Percentiles rank a stretch among this genome's conserved stretches.
Evolutionary conservation across 2,329 filamentous ascomycete genomes (phyloP).

Genomic region (Ophiostoma triangulosporum): DNA sequence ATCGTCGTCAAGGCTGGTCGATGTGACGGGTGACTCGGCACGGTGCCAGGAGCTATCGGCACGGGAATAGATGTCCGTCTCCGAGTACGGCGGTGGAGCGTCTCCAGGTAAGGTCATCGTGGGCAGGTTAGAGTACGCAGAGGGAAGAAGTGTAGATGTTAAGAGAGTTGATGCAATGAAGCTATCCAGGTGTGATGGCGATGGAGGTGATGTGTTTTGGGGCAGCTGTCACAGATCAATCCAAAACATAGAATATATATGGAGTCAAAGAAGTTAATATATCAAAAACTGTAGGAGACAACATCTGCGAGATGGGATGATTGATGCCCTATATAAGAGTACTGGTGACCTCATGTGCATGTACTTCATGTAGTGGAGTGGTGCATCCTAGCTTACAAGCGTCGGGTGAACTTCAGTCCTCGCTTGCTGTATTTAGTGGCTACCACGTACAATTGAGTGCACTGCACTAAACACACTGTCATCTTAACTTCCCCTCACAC

Average conservation of each 20-base stretch:
- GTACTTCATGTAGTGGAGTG: too few species aligned
- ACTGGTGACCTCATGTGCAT: neutral
- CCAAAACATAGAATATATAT: too few species aligned
- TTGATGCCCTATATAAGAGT: neutral
- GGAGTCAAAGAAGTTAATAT: too few species aligned
- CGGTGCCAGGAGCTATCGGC: slow-evolving; percentile 19
- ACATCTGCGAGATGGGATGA: neutral
- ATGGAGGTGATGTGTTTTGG: too few species aligned
- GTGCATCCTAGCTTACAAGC: too few species aligned
- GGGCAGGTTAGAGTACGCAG: too few species aligned
- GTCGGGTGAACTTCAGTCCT: neutral
- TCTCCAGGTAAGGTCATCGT: neutral
- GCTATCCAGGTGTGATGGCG: neutral
- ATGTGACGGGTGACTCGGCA: neutral
- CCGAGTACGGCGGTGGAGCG: slow-evolving; percentile 42
- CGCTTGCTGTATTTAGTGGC: neutral
- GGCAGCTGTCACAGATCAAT: too few species aligned
- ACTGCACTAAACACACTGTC: slow-evolving; percentile 12
- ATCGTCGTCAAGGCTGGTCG: slow-evolving; percentile 15
- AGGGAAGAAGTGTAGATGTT: neutral
- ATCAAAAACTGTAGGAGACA: too few species aligned
- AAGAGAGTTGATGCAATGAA: neutral
- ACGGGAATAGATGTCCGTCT: slow-evolving; percentile 41
- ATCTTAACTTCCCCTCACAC: slow-evolving; percentile 13
- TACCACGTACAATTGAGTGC: neutral